A percentile compares a stretch with the other conserved stretches of the same genome.
Evolutionary conservation across 805 yeast species (phyloP).

Genomic region (Groenewaldozyma tartarivorans): DNA sequence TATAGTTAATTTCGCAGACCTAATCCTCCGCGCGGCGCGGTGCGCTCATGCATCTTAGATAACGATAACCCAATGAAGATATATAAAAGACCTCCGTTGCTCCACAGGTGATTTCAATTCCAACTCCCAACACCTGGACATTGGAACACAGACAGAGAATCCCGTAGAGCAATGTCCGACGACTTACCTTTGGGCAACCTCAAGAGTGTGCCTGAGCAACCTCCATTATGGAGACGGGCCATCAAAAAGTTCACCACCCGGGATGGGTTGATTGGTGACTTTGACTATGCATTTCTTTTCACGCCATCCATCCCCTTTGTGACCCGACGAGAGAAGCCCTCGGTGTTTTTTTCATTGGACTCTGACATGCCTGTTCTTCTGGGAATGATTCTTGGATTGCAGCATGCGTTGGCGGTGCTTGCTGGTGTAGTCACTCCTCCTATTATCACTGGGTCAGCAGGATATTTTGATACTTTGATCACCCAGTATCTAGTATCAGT

Average conservation of each 20-base stretch:
- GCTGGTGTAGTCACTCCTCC: constrained; percentile 89
- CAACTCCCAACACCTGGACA: constrained; percentile 5
- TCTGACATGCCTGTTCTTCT: constrained; percentile 73
- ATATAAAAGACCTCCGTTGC: too few relatives aligned
- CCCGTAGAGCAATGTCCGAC: background rate
- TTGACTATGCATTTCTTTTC: constrained; percentile 72
- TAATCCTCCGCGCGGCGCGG: too few relatives aligned
- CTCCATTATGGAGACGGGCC: background rate
- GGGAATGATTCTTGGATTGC: constrained; percentile 73
- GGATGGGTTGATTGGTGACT: constrained; percentile 81
- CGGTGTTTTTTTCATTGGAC: constrained; percentile 63
- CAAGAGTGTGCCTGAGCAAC: background rate
- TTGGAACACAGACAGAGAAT: too few relatives aligned
- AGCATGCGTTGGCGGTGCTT: constrained; percentile 82
- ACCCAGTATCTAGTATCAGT: constrained; percentile 64
- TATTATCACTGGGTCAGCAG: constrained; percentile 53
- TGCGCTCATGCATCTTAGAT: too few relatives aligned
- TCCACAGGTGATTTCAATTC: background rate
- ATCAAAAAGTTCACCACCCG: constrained; percentile 46
- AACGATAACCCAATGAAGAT: too few relatives aligned
- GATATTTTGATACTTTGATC: constrained; percentile 42
- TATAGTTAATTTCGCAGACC: too few relatives aligned
- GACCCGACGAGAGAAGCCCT: constrained; percentile 47
- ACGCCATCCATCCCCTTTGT: constrained; percentile 71
- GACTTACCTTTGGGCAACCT: background rate